A percentile compares a stretch with the other conserved stretches of the same genome.
These are phyloP conservation scores for Hypoxylon cercidicola DNA, from an alignment of 495 filamentous ascomycete genomes.

Conservation along the genomic window DNA sequence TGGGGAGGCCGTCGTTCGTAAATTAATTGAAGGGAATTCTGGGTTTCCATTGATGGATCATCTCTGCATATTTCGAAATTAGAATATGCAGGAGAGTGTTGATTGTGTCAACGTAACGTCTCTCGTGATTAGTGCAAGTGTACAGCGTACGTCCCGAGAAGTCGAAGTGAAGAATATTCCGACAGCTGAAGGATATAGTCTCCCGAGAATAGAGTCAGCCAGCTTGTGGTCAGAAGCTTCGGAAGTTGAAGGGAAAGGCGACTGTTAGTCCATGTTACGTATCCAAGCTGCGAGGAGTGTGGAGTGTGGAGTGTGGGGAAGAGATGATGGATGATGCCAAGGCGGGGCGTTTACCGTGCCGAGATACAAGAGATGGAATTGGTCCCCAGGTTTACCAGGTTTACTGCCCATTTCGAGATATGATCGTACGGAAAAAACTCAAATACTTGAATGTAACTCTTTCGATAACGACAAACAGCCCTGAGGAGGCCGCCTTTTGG, in stretches of 20 bases:
- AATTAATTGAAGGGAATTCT: background rate
- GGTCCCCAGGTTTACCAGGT: constrained; percentile 26
- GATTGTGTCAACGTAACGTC: constrained; percentile 24
- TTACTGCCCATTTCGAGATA: constrained; percentile 26
- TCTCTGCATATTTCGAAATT: constrained; percentile 3
- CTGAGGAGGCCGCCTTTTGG: constrained; percentile 4
- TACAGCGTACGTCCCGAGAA: background rate
- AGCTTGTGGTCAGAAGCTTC: too few relatives aligned
- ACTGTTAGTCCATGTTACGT: too few relatives aligned
- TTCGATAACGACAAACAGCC: background rate
- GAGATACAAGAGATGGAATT: constrained; percentile 25
- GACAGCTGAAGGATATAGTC: too few relatives aligned
- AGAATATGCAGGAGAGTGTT: constrained; percentile 1
- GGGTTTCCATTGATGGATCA: constrained; percentile 10
- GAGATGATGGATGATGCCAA: constrained; percentile 25
- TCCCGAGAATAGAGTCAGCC: too few relatives aligned
- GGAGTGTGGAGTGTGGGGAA: constrained; percentile 33
- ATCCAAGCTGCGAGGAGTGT: background rate
- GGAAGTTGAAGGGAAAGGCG: too few relatives aligned
- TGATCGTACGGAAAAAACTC: constrained; percentile 29
- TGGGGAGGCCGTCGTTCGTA: background rate
- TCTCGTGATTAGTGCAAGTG: too few relatives aligned
- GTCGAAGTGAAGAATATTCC: too few relatives aligned
- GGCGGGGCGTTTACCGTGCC: constrained; percentile 36
- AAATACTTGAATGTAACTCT: constrained; percentile 39